These are phyloP conservation scores for Venturia asperata DNA, from an alignment of 2,329 filamentous ascomycete species.

Conservation along the genomic window DNA sequence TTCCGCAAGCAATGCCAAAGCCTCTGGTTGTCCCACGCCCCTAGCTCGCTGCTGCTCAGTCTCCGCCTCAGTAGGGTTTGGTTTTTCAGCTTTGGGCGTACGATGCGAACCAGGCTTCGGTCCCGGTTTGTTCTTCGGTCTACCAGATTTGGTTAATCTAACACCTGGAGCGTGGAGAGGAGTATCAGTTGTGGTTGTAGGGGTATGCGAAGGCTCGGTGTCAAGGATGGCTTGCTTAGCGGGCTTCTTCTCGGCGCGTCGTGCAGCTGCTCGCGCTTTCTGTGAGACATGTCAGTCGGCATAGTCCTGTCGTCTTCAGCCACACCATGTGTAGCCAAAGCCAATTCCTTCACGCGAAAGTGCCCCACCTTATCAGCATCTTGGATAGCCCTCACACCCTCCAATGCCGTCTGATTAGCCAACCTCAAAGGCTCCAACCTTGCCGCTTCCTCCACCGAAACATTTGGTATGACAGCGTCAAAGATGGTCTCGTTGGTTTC, in stretches of 20 bases:
- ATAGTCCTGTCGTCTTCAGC: background rate
- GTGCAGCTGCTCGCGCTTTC: slow-evolving; percentile 1
- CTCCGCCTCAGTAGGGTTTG: background rate
- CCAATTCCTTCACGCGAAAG: background rate
- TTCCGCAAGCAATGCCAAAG: background rate
- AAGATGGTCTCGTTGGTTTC: background rate
- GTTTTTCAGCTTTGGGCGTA: background rate
- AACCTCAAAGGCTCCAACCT: background rate
- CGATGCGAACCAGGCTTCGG: background rate
- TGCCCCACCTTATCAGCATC: background rate
- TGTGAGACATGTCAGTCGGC: background rate
- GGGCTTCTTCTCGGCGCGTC: background rate
- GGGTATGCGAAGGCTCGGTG: background rate
- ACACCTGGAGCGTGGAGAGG: background rate
- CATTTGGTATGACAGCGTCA: background rate
- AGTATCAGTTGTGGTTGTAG: background rate
- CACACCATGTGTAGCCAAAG: background rate
- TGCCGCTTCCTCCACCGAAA: background rate
- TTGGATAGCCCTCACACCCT: background rate
- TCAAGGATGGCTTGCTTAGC: background rate
- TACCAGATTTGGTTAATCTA: background rate
- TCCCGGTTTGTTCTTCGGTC: background rate
- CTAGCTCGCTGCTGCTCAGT: background rate
- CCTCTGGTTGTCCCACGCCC: slow-evolving; percentile 2
- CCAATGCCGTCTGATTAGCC: background rate